A percentile compares a stretch with the other conserved stretches of the same genome.
phyloP scores from a whole-genome alignment of 2,329 filamentous ascomycete species.

The Aspergillus puulaauensis region DNA sequence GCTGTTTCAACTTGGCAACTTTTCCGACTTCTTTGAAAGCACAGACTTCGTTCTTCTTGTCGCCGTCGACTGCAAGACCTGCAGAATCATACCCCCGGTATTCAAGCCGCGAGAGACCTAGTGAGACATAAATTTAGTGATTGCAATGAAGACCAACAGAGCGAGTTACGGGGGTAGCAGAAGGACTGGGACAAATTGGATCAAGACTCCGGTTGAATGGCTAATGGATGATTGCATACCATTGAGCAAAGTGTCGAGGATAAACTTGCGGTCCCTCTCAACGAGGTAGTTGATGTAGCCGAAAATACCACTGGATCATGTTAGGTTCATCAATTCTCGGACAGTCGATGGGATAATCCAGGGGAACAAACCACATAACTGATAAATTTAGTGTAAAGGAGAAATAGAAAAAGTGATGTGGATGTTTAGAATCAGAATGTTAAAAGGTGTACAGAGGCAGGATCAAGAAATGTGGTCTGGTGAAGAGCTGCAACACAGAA shows the following conservation, averaged over 20 bases:
- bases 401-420: neutral
- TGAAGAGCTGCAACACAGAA: neutral
- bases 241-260: constrained; percentile 94
- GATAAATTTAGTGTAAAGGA: constrained; percentile 5
- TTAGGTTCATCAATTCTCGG: constrained; percentile 13
- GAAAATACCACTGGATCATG: constrained; percentile 51
- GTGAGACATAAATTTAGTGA: neutral
- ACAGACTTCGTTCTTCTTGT: constrained; percentile 97
- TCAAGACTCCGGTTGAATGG: neutral
- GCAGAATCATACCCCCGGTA: constrained; percentile 99
- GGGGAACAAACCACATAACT: constrained; percentile 37
- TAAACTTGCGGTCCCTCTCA: constrained; percentile 96
- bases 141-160: neutral
- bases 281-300: constrained; percentile 99
- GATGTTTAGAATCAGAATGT: neutral
- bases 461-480: neutral
- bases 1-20: constrained; percentile 91
- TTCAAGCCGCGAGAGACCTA: constrained; percentile 91
- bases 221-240: constrained; percentile 56
- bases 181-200: neutral
- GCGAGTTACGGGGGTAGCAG: neutral
- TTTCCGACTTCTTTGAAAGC: constrained; percentile 99
- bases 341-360: neutral
- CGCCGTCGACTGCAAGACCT: constrained; percentile 90
- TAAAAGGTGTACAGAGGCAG: neutral